Base-by-base conservation (phyloP, 2,329 filamentous ascomycete genomes). In the Aureobasidium sp. region DNA sequence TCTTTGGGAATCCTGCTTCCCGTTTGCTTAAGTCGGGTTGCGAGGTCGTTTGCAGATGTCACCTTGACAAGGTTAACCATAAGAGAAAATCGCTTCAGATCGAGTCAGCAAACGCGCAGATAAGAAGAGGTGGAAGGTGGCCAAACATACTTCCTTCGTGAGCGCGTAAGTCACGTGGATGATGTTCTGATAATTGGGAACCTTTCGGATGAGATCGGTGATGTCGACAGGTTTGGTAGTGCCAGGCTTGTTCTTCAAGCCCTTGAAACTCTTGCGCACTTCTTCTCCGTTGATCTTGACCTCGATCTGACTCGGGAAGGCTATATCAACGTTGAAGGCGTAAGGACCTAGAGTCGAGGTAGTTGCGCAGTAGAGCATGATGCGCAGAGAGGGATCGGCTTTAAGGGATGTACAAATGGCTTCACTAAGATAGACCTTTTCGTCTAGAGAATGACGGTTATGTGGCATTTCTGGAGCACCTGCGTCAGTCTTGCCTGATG, bases 161-260 rank as follows among this genome's bases (percentile, higher is more conserved):
- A 97, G 79, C 51, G 94, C 94, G 76, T 97, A 99, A 44, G 91
- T 96, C 74, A 99, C 87, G 63, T 89, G 84, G 64, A 99, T 78
- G 55, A 80, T 85, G 71, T 97, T 97, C 60, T 78, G 78, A 71
- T 93, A 95, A 47, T 81, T 71, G 12, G 86, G 83, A 66, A 84
- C 86, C 34, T 90, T 83, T 20, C 87, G 85, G 50, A 97, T 79
- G 64, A 85, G 82, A 66, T 83, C 79, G 8, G 94, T 99, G 65
- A 99, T 88, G 75, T 99, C 94, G 51, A 90, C 92, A 8, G 94
- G 94, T 69, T 91, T 87, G 44, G 94, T 99, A 48, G 94, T 95
- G 26, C 94, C 94, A 7, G 93, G 90, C 74, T 94, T 96, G 74
- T 96, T 97, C 76, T 99, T 99, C 65, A 99, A 76, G 5, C 94